These are phyloP conservation scores for Solanum dulcamara DNA, from an alignment of 257 asterid species.

Conservation along the genomic window DNA sequence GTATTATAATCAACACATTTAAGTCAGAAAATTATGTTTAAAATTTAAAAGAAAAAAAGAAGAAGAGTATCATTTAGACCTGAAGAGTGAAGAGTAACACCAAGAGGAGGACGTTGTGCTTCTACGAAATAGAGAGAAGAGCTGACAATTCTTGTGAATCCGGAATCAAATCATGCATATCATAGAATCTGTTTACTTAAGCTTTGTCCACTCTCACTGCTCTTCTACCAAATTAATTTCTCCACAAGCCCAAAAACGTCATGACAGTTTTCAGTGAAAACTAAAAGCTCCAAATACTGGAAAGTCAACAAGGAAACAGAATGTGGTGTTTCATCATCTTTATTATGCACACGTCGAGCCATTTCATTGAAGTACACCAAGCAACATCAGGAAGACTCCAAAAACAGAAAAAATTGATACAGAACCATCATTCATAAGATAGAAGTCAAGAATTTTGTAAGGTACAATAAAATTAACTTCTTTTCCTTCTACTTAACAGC, in stretches of 20 bases:
- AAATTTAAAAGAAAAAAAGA: too few species aligned
- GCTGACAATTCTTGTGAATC: not conserved
- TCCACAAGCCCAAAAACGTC: not conserved
- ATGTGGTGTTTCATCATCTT: not conserved
- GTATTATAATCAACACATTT: too few species aligned
- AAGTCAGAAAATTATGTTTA: too few species aligned
- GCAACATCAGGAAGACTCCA: not conserved
- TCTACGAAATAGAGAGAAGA: not conserved
- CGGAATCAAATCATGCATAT: not conserved
- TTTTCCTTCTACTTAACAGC: not conserved
- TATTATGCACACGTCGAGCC: not conserved
- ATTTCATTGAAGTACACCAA: not conserved
- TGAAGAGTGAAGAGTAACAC: too few species aligned
- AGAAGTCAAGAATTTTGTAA: not conserved
- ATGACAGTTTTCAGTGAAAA: not conserved
- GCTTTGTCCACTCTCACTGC: not conserved
- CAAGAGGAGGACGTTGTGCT: too few species aligned
- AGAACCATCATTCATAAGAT: not conserved
- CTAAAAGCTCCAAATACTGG: not conserved
- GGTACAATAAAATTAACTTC: not conserved
- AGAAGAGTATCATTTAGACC: too few species aligned
- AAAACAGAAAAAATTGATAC: not conserved
- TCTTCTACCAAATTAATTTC: not conserved
- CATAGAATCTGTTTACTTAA: too few species aligned
- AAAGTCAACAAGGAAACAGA: not conserved